Base-by-base conservation (phyloP, 140 eudicot species). In the Senecio squalidus region DNA sequence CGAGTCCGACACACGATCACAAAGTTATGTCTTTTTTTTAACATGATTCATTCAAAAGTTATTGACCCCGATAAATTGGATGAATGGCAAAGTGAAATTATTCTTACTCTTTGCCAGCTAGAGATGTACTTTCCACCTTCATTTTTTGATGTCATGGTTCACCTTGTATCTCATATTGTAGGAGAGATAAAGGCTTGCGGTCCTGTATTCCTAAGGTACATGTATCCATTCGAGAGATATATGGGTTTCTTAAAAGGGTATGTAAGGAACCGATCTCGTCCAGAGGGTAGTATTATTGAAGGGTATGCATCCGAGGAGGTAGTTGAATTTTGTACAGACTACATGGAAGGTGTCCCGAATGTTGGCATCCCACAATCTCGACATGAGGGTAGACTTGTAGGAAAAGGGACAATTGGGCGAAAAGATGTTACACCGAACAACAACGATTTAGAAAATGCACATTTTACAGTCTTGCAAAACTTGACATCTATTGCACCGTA, bases 141-240 rank as follows among this genome's bases (percentile, higher is more conserved):
- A 6, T 30, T 30, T 30, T 49, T 53, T 40, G 66, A 60, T 60
- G 9, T 60, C 31, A 60, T 60, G 66, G 66, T 60, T 43, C 54
- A 60, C 9, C 66, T 60, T 4, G 13, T 60, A 60, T 41, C 41
- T 27, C 52, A 60, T 44, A 45, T 28, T 25, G 4, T 24, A 2
- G 17, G 22, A 25, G 26, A 40, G 22, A 58, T 58, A 21, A 58
- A 58, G 48, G 23, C 49, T 2, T 33, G 64, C 8, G 49, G 49
- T 10, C 64, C 22, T 6, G 49, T 58, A 11, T 58, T 58, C 24
- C 11, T 36, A 22, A 31, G 48, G 0, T 20, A 58, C 30, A 38
- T 18, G 64, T 58, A 53, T 29, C 59, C 59, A 26, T 53, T 53
- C 16, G 40, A 53, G 36, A 4, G 34, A 24, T 49, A 49, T 52